phyloP scores from a whole-genome alignment of 2,329 filamentous ascomycete species.

The Lachnum nothofagi region DNA sequence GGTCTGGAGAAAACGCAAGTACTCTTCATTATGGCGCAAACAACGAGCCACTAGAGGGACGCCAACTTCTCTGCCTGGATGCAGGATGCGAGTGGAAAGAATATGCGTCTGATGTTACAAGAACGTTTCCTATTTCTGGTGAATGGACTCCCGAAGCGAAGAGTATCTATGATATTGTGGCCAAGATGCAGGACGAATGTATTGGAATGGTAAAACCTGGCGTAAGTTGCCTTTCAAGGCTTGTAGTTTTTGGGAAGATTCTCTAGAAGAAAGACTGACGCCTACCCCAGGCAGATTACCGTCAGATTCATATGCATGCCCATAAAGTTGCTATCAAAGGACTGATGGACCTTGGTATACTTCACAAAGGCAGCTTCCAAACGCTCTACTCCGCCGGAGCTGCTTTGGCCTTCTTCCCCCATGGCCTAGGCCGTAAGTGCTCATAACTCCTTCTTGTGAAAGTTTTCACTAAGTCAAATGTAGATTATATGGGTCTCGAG shows the following conservation, averaged over 20 bases:
- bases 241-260: background rate
- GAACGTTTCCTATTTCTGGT: conserved; percentile 75
- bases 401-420: conserved; percentile 59
- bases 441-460: background rate
- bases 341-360: conserved; percentile 65
- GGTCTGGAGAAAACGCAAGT: conserved; percentile 73
- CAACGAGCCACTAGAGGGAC: conserved; percentile 62
- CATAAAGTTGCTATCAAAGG: conserved; percentile 67
- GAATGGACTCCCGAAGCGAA: conserved; percentile 63
- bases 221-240: background rate
- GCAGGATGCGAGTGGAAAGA: conserved; percentile 79
- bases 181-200: conserved; percentile 73
- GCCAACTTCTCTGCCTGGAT: conserved; percentile 76
- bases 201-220: conserved; percentile 66
- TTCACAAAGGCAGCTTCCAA: conserved; percentile 56
- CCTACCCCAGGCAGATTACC: conserved; percentile 49
- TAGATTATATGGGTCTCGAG: conserved; percentile 58
- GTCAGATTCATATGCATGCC: conserved; percentile 67
- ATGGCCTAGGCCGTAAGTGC: conserved; percentile 40
- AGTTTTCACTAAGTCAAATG: background rate
- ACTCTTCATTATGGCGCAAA: conserved; percentile 86
- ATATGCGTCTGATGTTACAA: conserved; percentile 86
- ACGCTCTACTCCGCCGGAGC: conserved; percentile 51
- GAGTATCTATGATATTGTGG: conserved; percentile 71
- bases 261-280: background rate